Percentiles rank a stretch among this genome's conserved stretches.
phyloP scores from a whole-genome alignment of 2,329 filamentous ascomycete species.

The Neonectria coccinea region DNA sequence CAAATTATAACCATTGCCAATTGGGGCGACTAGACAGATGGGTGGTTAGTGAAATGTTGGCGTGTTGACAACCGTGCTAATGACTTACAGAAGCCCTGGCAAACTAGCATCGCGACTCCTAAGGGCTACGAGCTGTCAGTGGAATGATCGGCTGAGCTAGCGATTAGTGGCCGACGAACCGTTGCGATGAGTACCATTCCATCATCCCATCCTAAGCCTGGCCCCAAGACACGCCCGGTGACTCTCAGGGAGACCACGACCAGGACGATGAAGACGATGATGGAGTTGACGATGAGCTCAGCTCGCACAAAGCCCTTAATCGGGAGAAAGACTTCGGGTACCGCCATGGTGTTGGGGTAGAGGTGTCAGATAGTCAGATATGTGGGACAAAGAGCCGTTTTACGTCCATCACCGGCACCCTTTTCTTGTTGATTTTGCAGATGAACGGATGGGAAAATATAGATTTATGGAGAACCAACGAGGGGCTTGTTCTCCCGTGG shows the following conservation, averaged over 20 bases:
- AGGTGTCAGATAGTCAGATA: neutral
- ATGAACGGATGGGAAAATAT: neutral
- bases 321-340: conserved; percentile 30
- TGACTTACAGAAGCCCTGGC: conserved; percentile 44
- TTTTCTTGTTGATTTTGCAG: neutral
- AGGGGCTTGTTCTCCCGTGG: neutral
- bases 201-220: conserved; percentile 51
- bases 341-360: conserved; percentile 28
- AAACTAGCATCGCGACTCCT: conserved; percentile 44
- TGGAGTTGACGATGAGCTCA: conserved; percentile 47
- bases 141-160: too few species aligned
- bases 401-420: neutral
- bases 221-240: conserved; percentile 45
- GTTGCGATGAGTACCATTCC: conserved; percentile 44
- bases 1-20: conserved; percentile 43
- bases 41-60: neutral
- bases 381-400: neutral
- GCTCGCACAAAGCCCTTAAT: conserved; percentile 42
- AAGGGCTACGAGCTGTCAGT: conserved; percentile 38
- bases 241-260: conserved; percentile 45
- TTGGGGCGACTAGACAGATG: conserved; percentile 32
- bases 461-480: neutral
- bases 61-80: neutral
- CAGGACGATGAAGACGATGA: conserved; percentile 48
- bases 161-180: conserved; percentile 28